Conservation (phyloP, 352 stramenopile species). For the Globisporangium irregulare region DNA sequence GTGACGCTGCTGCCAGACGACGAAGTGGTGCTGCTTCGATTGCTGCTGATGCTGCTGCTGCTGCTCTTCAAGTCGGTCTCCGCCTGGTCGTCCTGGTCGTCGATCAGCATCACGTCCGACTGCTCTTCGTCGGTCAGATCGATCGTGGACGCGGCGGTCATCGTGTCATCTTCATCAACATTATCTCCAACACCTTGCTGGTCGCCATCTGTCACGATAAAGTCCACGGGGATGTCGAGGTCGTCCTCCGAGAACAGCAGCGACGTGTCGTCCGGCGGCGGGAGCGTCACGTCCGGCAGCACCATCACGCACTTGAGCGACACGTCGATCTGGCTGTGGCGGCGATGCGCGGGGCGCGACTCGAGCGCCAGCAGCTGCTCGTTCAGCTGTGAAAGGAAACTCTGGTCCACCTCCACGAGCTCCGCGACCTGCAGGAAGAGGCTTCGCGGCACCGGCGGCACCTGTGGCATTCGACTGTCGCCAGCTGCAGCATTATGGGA, state of each 20-base stretch:
- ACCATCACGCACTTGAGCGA: constrained; percentile 73
- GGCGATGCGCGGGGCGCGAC: constrained; percentile 47
- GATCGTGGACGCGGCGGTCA: constrained; percentile 17
- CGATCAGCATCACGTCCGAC: constrained; percentile 15
- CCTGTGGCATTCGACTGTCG: background rate
- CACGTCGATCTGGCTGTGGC: constrained; percentile 75
- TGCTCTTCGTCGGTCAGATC: constrained; percentile 38
- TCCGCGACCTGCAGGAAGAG: constrained; percentile 67
- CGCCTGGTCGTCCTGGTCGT: constrained; percentile 8
- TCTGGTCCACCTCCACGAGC: constrained; percentile 55
- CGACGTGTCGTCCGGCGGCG: constrained; percentile 42
- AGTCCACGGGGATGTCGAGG: constrained; percentile 17
- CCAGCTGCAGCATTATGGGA: background rate
- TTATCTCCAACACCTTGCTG: constrained; percentile 14
- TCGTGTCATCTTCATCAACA: constrained; percentile 19
- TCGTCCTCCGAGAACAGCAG: constrained; percentile 38
- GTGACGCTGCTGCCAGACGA: background rate
- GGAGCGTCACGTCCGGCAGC: constrained; percentile 73
- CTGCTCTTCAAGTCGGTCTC: background rate
- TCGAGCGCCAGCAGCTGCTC: constrained; percentile 56
- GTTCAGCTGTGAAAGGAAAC: constrained; percentile 66
- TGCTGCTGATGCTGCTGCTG: background rate
- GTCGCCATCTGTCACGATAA: constrained; percentile 22
- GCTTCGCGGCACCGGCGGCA: constrained; percentile 18
- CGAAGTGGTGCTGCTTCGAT: background rate